Percentiles rank a stretch among this genome's conserved stretches.
phyloP scores from a whole-genome alignment of 2,329 filamentous ascomycete species.

The Fusarium temperatum region DNA sequence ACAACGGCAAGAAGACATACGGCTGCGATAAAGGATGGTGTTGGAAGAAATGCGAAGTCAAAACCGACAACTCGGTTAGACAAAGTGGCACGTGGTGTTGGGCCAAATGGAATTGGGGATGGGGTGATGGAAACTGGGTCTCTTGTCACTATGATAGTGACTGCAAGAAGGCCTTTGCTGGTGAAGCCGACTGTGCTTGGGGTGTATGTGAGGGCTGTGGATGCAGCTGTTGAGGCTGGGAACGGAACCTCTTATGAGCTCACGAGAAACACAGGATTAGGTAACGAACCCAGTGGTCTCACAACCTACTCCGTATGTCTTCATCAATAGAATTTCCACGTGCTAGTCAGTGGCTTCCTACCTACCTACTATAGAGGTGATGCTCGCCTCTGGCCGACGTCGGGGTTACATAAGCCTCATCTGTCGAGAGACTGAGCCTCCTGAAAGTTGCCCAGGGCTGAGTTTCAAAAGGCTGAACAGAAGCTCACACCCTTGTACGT shows the following conservation, averaged over 20 bases:
- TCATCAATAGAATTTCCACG: too few species aligned
- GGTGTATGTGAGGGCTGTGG: background rate
- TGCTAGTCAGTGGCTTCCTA: too few species aligned
- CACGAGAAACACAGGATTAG: background rate
- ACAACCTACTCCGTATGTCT: too few species aligned
- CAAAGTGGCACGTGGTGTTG: background rate
- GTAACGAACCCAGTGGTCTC: background rate
- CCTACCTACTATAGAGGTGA: too few species aligned
- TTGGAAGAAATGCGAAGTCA: background rate
- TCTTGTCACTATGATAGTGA: background rate
- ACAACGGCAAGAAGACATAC: background rate
- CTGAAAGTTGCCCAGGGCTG: background rate
- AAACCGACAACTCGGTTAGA: too few species aligned
- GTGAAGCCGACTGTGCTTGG: background rate
- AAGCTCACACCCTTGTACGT: background rate
- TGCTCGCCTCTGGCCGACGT: background rate
- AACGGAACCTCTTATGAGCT: background rate
- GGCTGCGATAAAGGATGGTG: background rate
- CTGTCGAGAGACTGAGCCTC: background rate
- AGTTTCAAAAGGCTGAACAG: conserved; percentile 6
- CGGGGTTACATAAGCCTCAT: background rate
- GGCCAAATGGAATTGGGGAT: background rate
- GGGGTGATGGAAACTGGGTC: background rate
- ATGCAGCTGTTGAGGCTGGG: background rate
- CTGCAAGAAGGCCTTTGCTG: background rate